Conservation (phyloP, 129 eudicot genomes). For the Apium graveolens region DNA sequence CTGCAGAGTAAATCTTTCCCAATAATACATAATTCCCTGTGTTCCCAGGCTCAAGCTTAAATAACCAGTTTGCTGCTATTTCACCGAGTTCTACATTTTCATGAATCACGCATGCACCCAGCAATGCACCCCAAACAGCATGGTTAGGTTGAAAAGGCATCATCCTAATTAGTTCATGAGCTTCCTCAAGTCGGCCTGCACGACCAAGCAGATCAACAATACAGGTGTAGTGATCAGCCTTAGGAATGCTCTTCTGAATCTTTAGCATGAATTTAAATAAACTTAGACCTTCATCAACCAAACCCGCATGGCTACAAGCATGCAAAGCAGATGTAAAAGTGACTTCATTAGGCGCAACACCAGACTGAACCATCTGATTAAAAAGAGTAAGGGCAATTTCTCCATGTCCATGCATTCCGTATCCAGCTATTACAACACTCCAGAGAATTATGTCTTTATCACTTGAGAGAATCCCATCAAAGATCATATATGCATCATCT, state of each 20-base stretch:
- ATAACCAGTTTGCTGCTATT: constrained; percentile 60
- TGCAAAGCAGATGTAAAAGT: constrained; percentile 75
- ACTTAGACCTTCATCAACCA: constrained; percentile 70
- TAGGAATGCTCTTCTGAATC: constrained; percentile 26
- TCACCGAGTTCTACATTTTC: constrained; percentile 77
- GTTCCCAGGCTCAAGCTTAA: constrained; percentile 70
- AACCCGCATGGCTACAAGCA: constrained; percentile 82
- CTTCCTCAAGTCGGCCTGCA: constrained; percentile 70
- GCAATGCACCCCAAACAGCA: constrained; percentile 85
- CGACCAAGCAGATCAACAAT: constrained; percentile 88
- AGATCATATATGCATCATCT: constrained; percentile 42
- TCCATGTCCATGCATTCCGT: constrained; percentile 68
- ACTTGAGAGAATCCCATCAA: constrained; percentile 35
- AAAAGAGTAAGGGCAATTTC: constrained; percentile 50
- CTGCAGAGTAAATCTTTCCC: constrained; percentile 74
- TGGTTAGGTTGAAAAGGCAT: constrained; percentile 56
- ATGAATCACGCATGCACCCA: constrained; percentile 76
- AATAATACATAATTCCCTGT: constrained; percentile 70
- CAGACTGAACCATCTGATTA: constrained; percentile 53
- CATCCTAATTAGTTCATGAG: constrained; percentile 37
- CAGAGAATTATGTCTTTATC: constrained; percentile 55
- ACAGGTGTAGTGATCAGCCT: constrained; percentile 58
- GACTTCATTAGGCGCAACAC: constrained; percentile 76
- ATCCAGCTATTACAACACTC: constrained; percentile 81
- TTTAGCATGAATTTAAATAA: constrained; percentile 48